Conservation (phyloP, 805 yeast species). For the Isabelozyma pseudorhagii region DNA sequence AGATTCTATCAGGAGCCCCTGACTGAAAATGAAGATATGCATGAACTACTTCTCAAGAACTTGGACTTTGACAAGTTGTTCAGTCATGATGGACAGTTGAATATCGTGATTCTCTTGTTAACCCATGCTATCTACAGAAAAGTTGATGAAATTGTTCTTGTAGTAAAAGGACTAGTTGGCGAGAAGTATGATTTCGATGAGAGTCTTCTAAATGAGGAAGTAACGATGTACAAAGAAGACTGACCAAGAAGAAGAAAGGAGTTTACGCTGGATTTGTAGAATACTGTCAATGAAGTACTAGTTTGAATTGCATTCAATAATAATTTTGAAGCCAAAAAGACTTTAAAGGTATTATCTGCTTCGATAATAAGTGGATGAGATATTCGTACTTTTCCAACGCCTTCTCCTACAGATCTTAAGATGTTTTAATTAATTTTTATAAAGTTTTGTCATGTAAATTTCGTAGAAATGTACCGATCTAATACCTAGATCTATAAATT, state of each 20-base stretch:
- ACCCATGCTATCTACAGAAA: conserved; percentile 27
- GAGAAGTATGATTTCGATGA: conserved; percentile 26
- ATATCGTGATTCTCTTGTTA: conserved; percentile 22
- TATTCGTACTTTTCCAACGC: no score
- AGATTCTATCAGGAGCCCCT: conserved; percentile 13
- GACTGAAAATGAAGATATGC: conserved; percentile 3
- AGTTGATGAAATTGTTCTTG: conserved; percentile 25
- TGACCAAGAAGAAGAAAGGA: no score
- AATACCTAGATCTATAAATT: conserved; percentile 6
- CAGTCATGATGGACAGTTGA: conserved; percentile 28
- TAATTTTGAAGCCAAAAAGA: no score
- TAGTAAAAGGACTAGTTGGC: conserved; percentile 30
- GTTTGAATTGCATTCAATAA: no score
- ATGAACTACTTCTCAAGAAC: conserved; percentile 13
- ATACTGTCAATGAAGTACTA: no score
- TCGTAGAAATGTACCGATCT: neutral
- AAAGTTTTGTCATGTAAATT: neutral
- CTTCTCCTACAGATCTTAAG: no score
- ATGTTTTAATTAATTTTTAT: neutral
- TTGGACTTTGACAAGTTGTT: conserved; percentile 23
- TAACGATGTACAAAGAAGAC: neutral
- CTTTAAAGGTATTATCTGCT: no score
- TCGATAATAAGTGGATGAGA: no score
- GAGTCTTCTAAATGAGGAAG: neutral
- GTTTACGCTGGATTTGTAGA: no score